These are phyloP conservation scores for Ceratocystiopsis minuta DNA, from an alignment of 2,329 filamentous ascomycete genomes.

Conservation along the genomic window DNA sequence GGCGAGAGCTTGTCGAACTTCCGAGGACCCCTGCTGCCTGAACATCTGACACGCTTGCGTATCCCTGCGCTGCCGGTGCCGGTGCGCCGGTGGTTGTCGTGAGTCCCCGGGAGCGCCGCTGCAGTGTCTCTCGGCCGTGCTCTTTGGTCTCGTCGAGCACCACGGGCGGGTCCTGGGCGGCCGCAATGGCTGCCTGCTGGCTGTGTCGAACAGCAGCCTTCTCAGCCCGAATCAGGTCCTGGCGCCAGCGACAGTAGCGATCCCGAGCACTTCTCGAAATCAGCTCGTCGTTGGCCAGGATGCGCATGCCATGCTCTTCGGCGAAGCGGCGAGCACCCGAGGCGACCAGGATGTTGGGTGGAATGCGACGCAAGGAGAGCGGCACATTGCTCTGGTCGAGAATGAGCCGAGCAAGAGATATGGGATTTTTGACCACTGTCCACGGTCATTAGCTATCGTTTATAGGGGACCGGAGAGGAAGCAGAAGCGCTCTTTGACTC, in stretches of 20 bases:
- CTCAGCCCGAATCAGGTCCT: conserved; percentile 40
- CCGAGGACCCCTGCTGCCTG: no score
- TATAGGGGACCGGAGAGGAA: no score
- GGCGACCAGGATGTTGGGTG: conserved; percentile 79
- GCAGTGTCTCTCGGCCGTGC: no score
- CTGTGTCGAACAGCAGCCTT: conserved; percentile 7
- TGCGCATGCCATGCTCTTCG: conserved; percentile 52
- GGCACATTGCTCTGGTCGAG: conserved; percentile 60
- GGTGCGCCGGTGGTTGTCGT: no score
- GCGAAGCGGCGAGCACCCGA: conserved; percentile 79
- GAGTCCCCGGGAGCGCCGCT: no score
- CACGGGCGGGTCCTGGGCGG: neutral
- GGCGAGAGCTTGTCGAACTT: no score
- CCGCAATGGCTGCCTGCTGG: neutral
- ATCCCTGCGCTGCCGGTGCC: no score
- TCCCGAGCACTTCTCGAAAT: conserved; percentile 66
- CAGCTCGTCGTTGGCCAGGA: conserved; percentile 57
- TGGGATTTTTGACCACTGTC: conserved; percentile 91
- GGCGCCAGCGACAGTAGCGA: conserved; percentile 61
- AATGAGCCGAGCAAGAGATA: conserved; percentile 67
- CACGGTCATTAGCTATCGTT: no score
- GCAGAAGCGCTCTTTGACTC: conserved; percentile 16
- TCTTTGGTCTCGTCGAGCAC: neutral
- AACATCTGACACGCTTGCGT: no score
- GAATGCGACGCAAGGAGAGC: conserved; percentile 72